A percentile compares a stretch with the other conserved stretches of the same genome.
Conservation (phyloP, 2,329 filamentous ascomycete genomes). For the Phaeosphaeriaceae sp. region DNA sequence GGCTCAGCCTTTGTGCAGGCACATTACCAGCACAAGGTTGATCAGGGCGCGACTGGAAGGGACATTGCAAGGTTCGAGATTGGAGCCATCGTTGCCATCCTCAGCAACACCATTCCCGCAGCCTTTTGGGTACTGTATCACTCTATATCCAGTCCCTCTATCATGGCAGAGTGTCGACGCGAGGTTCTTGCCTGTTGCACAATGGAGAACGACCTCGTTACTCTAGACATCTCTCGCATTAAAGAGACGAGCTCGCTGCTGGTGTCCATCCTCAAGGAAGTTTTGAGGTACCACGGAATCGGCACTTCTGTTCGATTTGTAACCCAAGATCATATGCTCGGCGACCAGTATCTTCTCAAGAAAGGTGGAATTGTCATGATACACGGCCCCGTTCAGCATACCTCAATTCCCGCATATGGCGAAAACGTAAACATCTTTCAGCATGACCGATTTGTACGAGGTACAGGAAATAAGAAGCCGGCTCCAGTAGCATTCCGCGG, state of each 20-base stretch:
- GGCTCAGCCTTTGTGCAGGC: conserved; percentile 43
- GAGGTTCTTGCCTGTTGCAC: conserved; percentile 40
- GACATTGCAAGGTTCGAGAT: conserved; percentile 51
- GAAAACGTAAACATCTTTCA: conserved; percentile 42
- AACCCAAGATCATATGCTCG: conserved; percentile 39
- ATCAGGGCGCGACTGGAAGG: conserved; percentile 34
- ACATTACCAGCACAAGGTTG: conserved; percentile 38
- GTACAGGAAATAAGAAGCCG: conserved; percentile 13
- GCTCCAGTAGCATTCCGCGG: conserved; percentile 30
- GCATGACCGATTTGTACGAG: conserved; percentile 34
- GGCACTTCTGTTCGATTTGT: conserved; percentile 42
- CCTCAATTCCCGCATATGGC: neutral
- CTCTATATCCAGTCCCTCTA: conserved; percentile 37
- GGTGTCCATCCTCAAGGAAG: conserved; percentile 50
- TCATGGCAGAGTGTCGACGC: conserved; percentile 39
- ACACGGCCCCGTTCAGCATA: conserved; percentile 33
- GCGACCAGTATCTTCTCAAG: conserved; percentile 17
- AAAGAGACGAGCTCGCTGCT: conserved; percentile 48
- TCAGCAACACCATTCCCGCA: conserved; percentile 49
- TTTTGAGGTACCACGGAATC: conserved; percentile 44
- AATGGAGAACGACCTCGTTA: conserved; percentile 12
- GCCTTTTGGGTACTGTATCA: conserved; percentile 51
- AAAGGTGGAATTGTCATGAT: conserved; percentile 33
- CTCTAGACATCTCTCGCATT: conserved; percentile 27
- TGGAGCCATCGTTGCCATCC: conserved; percentile 45